These are phyloP conservation scores for Populus tomentosa DNA, from an alignment of 441 rosid species.

Conservation along the genomic window DNA sequence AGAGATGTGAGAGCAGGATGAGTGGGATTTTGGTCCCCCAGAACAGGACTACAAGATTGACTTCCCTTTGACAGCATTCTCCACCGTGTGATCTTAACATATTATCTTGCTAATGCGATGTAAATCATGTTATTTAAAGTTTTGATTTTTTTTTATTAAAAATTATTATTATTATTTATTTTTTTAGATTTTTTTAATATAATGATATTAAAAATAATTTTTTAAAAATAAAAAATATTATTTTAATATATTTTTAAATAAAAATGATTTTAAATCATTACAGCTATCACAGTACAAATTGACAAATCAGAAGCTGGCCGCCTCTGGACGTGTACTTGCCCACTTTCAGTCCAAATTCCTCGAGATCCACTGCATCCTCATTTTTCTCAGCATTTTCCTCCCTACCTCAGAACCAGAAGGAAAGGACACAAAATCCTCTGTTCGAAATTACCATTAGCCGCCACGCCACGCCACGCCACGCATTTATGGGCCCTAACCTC, in stretches of 20 bases:
- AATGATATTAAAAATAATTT: too few species aligned
- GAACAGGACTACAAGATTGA: conserved; percentile 13
- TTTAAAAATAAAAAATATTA: too few species aligned
- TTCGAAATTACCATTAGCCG: neutral
- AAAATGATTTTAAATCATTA: too few species aligned
- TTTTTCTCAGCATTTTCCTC: neutral
- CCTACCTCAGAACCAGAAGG: neutral
- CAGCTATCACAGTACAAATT: accelerated
- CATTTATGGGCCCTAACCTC: neutral
- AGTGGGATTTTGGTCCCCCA: conserved; percentile 45
- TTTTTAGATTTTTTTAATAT: too few species aligned
- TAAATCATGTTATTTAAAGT: too few species aligned
- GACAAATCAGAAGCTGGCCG: neutral
- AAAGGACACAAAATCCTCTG: conserved; percentile 2
- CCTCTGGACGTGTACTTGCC: conserved; percentile 14
- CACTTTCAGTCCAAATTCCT: conserved; percentile 14
- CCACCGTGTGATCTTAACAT: conserved; percentile 24
- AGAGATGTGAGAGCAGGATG: neutral
- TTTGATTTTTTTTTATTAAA: too few species aligned
- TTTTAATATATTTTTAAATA: too few species aligned
- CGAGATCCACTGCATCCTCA: conserved; percentile 16
- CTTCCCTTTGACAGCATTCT: conserved; percentile 24
- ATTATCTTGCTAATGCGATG: accelerated
- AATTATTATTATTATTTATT: too few species aligned
- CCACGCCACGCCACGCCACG: neutral